Evolutionary conservation across 2,329 filamentous ascomycete genomes (phyloP), one percentile per base, ranked within the genome.

Genomic region (Fusarium dlaminii): DNA sequence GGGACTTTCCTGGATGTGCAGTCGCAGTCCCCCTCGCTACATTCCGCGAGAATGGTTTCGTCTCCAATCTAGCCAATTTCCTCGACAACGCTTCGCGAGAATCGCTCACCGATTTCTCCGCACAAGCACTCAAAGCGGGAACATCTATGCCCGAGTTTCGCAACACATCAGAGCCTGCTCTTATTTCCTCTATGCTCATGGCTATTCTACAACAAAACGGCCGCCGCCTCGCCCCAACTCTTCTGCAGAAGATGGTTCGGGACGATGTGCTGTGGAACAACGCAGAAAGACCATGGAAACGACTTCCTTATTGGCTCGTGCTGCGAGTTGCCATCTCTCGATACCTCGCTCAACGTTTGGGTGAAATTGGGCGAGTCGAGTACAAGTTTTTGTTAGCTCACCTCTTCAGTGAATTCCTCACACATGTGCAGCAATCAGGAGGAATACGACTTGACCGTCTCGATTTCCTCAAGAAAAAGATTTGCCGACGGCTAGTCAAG

Each of bases 171-270:
- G 80, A 89, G 56, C 91, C 91, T 1, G 83, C 86, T 0, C 79
- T 93, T 5, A 85, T 94, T 12, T 89, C 87, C 0, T 85, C 89
- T 13, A 83, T 92, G 67, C 82, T 94, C 13, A 88, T 92, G 82
- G 86, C 89, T 0, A 78, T 93, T 3, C 81, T 94, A 0, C 86
- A 90, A 74, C 87, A 85, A 1, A 84, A 88, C n/a, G 91, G 91
- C 0, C 69, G 78, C 1, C 77, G 82, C 1, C 66, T 83, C 2
- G 67, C 80, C 5, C 81, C 86, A 0, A 75, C 80, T 0, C 32
- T 84, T 0, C 78, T 92, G 3, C 82, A 83, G 2, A 94, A 94
- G 78, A 85, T 75, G 18, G 85, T 92, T 3, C 85, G 89, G 3
- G 91, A 93, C 57, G 90, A 92, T 32, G 87, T 92, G 0, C 85